Base-by-base conservation (phyloP, 805 yeast species). In the Schwanniomyces vanrijiae region DNA sequence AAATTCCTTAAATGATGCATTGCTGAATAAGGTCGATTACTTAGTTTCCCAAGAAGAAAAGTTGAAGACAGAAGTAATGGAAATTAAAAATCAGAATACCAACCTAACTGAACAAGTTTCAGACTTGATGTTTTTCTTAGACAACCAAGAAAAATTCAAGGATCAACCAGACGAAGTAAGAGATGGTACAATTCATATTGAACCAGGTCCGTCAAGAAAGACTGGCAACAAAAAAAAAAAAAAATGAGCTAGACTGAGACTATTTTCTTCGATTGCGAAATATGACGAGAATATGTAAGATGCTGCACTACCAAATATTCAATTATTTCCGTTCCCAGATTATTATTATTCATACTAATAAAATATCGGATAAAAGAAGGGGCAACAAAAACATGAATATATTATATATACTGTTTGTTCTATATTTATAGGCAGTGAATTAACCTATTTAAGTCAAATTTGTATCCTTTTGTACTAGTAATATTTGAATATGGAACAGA, bases 101-200 rank as follows among this genome's bases (percentile, higher is more conserved):
- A 88, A 81, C 2, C 59, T 85, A 25, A 61, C 75, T 38, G 89
- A 84, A 35, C 88, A 86, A 60, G 82, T 82, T 3, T 79, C 75
- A 24, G 96, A 90, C 61, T 62, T 90, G 44, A 88, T 90, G 96
- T 86, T 88, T 52, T 88, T 73, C 58, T 65, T 90, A 34, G 92
- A 86, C 48, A 76, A 87, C 0, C 87, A 81, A 59, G 86, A 83
- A 46, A 87, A 85, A 65, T 78, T 89, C 56, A 80, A 82, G 55
- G 80, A 82, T 57, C 87, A 88, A 19, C 77, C 83, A 3, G 86
- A 85, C 10, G 92, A 85, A 29, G 84, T 86, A 13, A 81, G 72
- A 54, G 84, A 89, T 51, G 96, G 96, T 0, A 79, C 82, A 3
- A 66, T 87, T 0, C 68, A 85, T 0, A 69, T 86, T 28, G 66